These are phyloP conservation scores for Salix purpurea DNA, from an alignment of 345 rosid species.

Conservation along the genomic window DNA sequence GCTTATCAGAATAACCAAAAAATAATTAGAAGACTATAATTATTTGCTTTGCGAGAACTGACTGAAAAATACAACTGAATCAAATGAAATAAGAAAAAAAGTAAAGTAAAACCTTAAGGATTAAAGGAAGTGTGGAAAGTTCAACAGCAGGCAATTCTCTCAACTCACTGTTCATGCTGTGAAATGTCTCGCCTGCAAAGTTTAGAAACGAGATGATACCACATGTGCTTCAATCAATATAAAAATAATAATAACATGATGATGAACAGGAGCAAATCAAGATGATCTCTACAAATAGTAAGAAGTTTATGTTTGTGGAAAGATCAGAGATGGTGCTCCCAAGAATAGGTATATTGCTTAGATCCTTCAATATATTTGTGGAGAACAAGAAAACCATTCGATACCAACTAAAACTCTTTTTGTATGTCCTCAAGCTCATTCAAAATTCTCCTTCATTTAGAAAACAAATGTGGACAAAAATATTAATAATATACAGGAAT, in stretches of 20 bases:
- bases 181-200: conserved; percentile 73
- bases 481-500: not conserved
- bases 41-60: not conserved
- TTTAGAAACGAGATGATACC: conserved; percentile 8
- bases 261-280: not conserved
- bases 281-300: not conserved
- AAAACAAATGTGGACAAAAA: not conserved
- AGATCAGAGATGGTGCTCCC: not conserved
- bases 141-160: conserved; percentile 93
- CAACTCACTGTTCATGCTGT: conserved; percentile 67
- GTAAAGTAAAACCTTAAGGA: conserved; percentile 58
- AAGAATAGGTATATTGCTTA: not conserved
- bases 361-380: not conserved
- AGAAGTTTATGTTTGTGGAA: not conserved
- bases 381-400: not conserved
- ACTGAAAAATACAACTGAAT: not conserved
- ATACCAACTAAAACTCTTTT: not conserved
- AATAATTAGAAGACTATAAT: not conserved
- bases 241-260: not conserved
- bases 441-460: not conserved
- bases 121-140: conserved; percentile 79
- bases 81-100: not conserved
- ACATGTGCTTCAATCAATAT: not conserved
- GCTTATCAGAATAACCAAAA: not conserved
- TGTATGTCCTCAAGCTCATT: not conserved